Conservation (phyloP, 1,139 yeast species). For the Arxiozyma heterogenica region DNA sequence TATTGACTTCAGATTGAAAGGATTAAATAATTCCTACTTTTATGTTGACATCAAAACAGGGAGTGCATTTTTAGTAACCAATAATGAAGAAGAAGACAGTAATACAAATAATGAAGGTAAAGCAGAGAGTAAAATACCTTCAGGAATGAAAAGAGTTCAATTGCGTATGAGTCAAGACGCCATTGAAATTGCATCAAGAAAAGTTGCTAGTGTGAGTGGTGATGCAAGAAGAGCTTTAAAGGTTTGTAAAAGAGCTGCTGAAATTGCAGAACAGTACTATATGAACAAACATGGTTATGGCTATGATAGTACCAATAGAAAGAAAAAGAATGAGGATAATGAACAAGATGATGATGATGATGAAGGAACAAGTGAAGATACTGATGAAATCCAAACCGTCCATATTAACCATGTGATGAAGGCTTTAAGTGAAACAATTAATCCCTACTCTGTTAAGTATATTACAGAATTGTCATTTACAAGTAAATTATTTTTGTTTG, state of each 20-base stretch:
- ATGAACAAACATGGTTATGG: constrained; percentile 30
- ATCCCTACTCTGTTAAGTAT: constrained; percentile 58
- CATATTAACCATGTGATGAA: constrained; percentile 60
- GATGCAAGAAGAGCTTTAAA: constrained; percentile 92
- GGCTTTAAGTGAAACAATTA: constrained; percentile 74
- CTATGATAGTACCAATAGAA: constrained; percentile 17
- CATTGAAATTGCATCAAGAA: constrained; percentile 82
- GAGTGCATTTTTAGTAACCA: constrained; percentile 22
- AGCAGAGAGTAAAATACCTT: constrained; percentile 9
- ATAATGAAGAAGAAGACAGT: constrained; percentile 7
- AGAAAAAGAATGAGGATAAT: constrained; percentile 4
- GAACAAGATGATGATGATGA: constrained; percentile 28
- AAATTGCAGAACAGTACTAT: constrained; percentile 64
- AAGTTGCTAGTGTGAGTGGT: constrained; percentile 93
- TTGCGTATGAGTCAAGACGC: constrained; percentile 62
- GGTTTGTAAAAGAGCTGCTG: constrained; percentile 84
- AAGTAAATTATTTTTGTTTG: constrained; percentile 61
- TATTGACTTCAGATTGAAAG: constrained; percentile 59
- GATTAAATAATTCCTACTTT: constrained; percentile 36
- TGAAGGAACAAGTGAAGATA: constrained; percentile 11
- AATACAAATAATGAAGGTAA: constrained; percentile 7
- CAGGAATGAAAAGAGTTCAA: constrained; percentile 28
- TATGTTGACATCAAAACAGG: constrained; percentile 29
- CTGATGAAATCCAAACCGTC: constrained; percentile 44
- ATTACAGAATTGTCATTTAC: constrained; percentile 55